A percentile compares a stretch with the other conserved stretches of the same genome.
Conservation (phyloP, 192 early-diverging fungal species). For the Coemansia aciculifera region DNA sequence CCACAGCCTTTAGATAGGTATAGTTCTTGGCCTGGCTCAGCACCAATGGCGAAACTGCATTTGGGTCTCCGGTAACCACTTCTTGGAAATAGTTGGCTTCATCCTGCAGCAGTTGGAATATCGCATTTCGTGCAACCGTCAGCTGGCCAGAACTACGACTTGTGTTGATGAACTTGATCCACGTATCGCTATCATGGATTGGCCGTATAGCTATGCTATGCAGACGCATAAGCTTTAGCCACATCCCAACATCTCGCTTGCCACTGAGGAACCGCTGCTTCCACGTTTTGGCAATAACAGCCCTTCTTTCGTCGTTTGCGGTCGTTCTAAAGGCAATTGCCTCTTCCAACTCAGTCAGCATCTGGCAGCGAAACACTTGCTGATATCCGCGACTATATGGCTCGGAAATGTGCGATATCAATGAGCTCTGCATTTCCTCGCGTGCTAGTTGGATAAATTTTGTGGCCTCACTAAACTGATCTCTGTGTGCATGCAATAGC, state of each 20-base stretch:
- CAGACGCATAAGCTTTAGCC: conserved; percentile 89
- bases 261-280: conserved; percentile 78
- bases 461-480: conserved; percentile 71
- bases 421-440: conserved; percentile 81
- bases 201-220: conserved; percentile 87
- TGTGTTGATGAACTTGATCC: conserved; percentile 94
- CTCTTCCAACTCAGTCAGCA: conserved; percentile 98
- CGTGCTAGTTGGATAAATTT: conserved; percentile 80
- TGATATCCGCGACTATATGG: conserved; percentile 92
- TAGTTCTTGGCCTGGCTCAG: conserved; percentile 33
- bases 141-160: conserved; percentile 84
- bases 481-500: conserved; percentile 80
- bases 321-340: conserved; percentile 85
- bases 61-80: conserved; percentile 22
- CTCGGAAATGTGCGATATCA: conserved; percentile 87
- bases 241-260: conserved; percentile 92
- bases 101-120: conserved; percentile 32
- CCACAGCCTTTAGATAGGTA: conserved; percentile 12
- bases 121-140: conserved; percentile 45
- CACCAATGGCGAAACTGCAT: conserved; percentile 4
- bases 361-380: conserved; percentile 88
- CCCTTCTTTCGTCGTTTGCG: conserved; percentile 71
- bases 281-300: conserved; percentile 84
- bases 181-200: conserved; percentile 90
- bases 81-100: conserved; percentile 36